These are phyloP conservation scores for Vigna mungo DNA, from an alignment of 306 rosid species.

Conservation along the genomic window DNA sequence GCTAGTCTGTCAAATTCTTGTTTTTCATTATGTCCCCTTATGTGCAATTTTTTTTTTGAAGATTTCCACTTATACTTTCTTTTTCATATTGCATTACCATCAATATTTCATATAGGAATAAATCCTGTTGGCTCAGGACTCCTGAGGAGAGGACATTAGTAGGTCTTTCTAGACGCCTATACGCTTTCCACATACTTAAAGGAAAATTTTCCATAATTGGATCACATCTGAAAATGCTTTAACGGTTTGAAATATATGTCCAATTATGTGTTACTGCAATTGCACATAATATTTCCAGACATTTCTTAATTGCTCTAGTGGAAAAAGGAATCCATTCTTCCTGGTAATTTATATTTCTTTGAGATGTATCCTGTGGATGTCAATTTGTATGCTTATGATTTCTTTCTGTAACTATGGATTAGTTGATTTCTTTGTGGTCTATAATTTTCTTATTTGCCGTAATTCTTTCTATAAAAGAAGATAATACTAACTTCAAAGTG, in stretches of 20 bases:
- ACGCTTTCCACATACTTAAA: background rate
- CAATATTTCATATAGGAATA: background rate
- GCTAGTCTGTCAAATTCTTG: background rate
- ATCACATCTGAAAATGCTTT: conserved; percentile 24
- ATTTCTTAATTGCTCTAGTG: conserved; percentile 8
- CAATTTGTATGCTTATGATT: background rate
- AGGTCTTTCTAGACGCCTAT: background rate
- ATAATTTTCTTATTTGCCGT: background rate
- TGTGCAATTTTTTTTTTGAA: background rate
- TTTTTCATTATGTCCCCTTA: background rate
- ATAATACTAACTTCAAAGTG: background rate
- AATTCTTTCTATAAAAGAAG: too few relatives aligned
- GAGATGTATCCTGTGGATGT: conserved; percentile 15
- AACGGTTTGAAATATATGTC: conserved; percentile 7
- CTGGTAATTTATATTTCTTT: conserved; percentile 8
- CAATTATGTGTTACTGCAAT: conserved; percentile 6
- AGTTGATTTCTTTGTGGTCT: background rate
- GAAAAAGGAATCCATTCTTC: background rate
- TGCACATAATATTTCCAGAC: conserved; percentile 23
- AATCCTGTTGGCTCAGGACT: conserved; percentile 7
- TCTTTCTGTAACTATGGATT: background rate
- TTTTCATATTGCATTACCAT: background rate
- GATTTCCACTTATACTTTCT: background rate
- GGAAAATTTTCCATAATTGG: conserved; percentile 22
- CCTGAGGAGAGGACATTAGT: conserved; percentile 11